phyloP scores from a whole-genome alignment of 331 rosid species.

The Cydonia oblonga region DNA sequence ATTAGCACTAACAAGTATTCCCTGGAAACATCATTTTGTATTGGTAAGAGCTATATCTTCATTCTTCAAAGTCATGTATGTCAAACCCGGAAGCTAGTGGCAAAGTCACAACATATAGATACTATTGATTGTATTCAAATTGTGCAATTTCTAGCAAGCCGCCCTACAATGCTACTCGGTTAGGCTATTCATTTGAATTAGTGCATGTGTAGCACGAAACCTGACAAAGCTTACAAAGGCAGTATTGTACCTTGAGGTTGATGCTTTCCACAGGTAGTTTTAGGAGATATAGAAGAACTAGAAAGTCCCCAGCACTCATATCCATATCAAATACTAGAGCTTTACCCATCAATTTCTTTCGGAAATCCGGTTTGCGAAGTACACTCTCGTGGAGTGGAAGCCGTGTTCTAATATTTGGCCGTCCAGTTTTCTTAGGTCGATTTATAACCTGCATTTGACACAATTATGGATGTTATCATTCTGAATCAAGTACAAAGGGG shows the following conservation, averaged over 20 bases:
- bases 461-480: not conserved
- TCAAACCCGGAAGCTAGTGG: not conserved
- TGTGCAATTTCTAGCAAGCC: not conserved
- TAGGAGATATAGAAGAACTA: conserved; percentile 7
- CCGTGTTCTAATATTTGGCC: not conserved
- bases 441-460: conserved; percentile 3
- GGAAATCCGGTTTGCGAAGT: not conserved
- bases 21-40: not conserved
- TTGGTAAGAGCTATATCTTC: not conserved
- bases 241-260: conserved; percentile 6
- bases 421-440: not conserved
- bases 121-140: not conserved
- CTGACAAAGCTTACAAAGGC: not conserved
- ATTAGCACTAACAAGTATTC: not conserved
- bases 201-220: not conserved
- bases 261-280: conserved; percentile 5
- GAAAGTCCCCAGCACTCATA: conserved; percentile 18
- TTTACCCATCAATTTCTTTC: not conserved
- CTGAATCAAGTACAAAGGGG: not conserved
- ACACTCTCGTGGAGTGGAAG: not conserved
- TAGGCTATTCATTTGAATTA: not conserved
- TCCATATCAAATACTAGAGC: conserved; percentile 6
- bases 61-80: not conserved
- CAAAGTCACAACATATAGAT: not conserved
- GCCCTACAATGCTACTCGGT: not conserved